Evolutionary conservation across 2,329 filamentous ascomycete species (phyloP).

Genomic region (Ophiosphaerella korrae): DNA sequence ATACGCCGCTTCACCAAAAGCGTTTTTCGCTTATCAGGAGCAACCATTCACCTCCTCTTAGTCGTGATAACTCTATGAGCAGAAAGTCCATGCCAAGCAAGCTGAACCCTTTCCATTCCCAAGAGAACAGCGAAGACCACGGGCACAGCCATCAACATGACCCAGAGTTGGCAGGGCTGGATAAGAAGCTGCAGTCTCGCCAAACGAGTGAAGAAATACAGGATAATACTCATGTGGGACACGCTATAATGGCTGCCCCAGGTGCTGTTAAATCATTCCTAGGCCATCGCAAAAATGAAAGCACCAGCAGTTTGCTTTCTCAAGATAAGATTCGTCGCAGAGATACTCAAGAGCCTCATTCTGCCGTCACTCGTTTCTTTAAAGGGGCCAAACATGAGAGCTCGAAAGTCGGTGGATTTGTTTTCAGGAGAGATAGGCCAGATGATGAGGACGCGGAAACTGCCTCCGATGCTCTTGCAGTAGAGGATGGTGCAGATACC

Average conservation of each 20-base stretch:
- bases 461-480: slow-evolving; percentile 52
- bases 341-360: slow-evolving; percentile 53
- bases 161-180: slow-evolving; percentile 20
- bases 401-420: slow-evolving; percentile 64
- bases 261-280: slow-evolving; percentile 41
- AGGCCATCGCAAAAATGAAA: slow-evolving; percentile 46
- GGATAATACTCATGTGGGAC: slow-evolving; percentile 36
- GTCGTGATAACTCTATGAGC: slow-evolving; percentile 36
- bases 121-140: slow-evolving; percentile 42
- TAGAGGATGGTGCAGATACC: slow-evolving; percentile 39
- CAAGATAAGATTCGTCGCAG: slow-evolving; percentile 34
- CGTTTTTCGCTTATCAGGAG: slow-evolving; percentile 40
- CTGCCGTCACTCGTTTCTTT: slow-evolving; percentile 74
- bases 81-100: slow-evolving; percentile 46
- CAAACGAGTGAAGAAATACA: slow-evolving; percentile 40
- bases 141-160: slow-evolving; percentile 24
- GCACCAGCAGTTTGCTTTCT: slow-evolving; percentile 40
- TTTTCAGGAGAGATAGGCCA: slow-evolving; percentile 62
- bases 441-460: slow-evolving; percentile 54
- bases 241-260: slow-evolving; percentile 38
- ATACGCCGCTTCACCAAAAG: slow-evolving; percentile 40
- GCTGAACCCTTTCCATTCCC: slow-evolving; percentile 49
- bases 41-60: slow-evolving; percentile 45
- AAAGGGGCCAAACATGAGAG: slow-evolving; percentile 74
- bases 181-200: slow-evolving; percentile 33